phyloP scores from a whole-genome alignment of 2,329 filamentous ascomycete species.

The Trichoderma pleuroti region DNA sequence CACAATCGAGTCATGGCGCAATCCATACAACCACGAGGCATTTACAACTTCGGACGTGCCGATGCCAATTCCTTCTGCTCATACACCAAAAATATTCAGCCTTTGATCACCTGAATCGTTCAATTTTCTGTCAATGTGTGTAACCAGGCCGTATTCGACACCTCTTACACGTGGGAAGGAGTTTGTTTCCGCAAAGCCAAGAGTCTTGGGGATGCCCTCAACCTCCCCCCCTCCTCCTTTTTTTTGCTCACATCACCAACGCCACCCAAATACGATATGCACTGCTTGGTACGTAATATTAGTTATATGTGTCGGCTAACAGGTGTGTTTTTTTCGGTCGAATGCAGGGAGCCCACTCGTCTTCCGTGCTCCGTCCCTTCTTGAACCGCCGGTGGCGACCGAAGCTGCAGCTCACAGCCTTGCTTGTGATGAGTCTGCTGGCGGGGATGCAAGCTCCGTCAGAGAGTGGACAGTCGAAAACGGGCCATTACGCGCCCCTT shows the following conservation, averaged over 20 bases:
- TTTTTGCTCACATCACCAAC: background rate
- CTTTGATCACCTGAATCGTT: background rate
- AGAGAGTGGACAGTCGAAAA: background rate
- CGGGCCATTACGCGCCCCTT: background rate
- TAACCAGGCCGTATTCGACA: background rate
- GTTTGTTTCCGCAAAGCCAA: background rate
- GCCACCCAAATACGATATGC: background rate
- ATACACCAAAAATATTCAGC: background rate
- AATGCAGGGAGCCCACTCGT: background rate
- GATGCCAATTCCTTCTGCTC: background rate
- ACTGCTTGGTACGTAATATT: background rate
- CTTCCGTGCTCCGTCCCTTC: background rate
- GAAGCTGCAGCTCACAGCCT: background rate
- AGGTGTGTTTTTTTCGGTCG: background rate
- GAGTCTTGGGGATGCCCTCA: background rate
- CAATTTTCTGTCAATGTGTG: background rate
- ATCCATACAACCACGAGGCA: slow-evolving; percentile 9
- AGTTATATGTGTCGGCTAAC: background rate
- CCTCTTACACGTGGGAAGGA: background rate
- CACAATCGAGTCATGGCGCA: background rate
- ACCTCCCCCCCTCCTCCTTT: background rate
- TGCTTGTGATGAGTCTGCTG: background rate
- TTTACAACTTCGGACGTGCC: slow-evolving; percentile 10
- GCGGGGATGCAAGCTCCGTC: background rate
- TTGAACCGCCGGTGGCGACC: background rate